Evolutionary conservation across 2,329 filamentous ascomycete genomes (phyloP).

Genomic region (Colletotrichum camelliae): DNA sequence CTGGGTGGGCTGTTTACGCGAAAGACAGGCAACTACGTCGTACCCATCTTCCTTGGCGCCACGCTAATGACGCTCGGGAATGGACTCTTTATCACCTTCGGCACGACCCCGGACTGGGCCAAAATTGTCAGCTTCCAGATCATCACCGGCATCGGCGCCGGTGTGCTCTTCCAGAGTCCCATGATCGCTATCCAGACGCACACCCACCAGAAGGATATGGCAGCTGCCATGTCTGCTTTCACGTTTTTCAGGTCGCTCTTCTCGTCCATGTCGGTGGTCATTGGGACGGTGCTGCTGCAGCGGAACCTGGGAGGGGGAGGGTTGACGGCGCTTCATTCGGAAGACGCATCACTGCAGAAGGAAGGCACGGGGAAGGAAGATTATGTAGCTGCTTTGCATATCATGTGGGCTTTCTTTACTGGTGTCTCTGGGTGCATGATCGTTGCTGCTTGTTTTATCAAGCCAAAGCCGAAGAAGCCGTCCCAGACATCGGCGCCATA

Average conservation of each 20-base stretch:
- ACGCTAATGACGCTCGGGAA: conserved; percentile 62
- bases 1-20: conserved; percentile 51
- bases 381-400: not conserved
- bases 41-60: conserved; percentile 59
- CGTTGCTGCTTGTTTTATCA: not conserved
- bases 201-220: conserved; percentile 54
- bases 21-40: conserved; percentile 68
- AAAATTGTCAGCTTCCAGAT: conserved; percentile 57
- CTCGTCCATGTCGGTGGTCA: conserved; percentile 59
- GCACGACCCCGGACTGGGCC: conserved; percentile 50
- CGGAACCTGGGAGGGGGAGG: not conserved
- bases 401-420: conserved; percentile 14
- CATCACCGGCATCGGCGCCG: conserved; percentile 53
- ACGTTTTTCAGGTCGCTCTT: conserved; percentile 60
- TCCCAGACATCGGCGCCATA: not conserved
- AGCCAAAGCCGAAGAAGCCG: not conserved
- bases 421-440: not conserved
- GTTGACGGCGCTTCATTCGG: not conserved
- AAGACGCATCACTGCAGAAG: not conserved
- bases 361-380: not conserved
- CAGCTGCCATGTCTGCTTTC: conserved; percentile 59
- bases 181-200: conserved; percentile 59
- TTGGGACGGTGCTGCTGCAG: conserved; percentile 67
- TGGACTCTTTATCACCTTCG: conserved; percentile 61
- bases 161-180: conserved; percentile 59